Evolutionary conservation across 306 rosid species (phyloP).

Genomic region (Lablab purpureus): DNA sequence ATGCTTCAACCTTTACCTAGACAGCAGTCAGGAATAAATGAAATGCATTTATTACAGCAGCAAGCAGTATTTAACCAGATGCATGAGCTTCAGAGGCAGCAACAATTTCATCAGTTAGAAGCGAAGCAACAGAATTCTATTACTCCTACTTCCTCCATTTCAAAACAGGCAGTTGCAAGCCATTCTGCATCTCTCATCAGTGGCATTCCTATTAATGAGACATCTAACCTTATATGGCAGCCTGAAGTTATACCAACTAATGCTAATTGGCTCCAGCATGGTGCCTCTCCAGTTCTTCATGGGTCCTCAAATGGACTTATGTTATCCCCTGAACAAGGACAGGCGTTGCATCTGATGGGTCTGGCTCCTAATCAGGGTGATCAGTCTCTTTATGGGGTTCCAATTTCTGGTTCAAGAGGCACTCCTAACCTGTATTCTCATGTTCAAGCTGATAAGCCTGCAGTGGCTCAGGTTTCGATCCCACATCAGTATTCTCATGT

Average conservation of each 20-base stretch:
- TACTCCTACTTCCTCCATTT: slow-evolving; percentile 63
- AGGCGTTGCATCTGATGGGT: slow-evolving; percentile 72
- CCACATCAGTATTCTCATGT: slow-evolving; percentile 72
- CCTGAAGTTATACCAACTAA: slow-evolving; percentile 68
- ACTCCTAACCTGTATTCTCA: slow-evolving; percentile 69
- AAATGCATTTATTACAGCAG: slow-evolving; percentile 82
- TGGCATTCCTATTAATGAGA: slow-evolving; percentile 81
- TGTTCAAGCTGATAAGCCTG: slow-evolving; percentile 73
- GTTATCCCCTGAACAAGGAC: slow-evolving; percentile 83
- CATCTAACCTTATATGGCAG: slow-evolving; percentile 78
- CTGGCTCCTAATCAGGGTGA: slow-evolving; percentile 81
- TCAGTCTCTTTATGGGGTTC: slow-evolving; percentile 87
- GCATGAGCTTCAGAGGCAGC: slow-evolving; percentile 89
- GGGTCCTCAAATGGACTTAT: slow-evolving; percentile 75
- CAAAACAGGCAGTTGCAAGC: slow-evolving; percentile 66
- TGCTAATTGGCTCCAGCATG: slow-evolving; percentile 80
- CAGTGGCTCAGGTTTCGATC: slow-evolving; percentile 53
- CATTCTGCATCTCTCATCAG: slow-evolving; percentile 72
- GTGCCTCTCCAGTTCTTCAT: slow-evolving; percentile 77
- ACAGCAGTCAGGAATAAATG: slow-evolving; percentile 78
- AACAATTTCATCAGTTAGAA: slow-evolving; percentile 82
- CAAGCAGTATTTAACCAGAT: slow-evolving; percentile 71
- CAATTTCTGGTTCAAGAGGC: slow-evolving; percentile 74
- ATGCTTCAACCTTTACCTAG: slow-evolving; percentile 76
- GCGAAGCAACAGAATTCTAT: slow-evolving; percentile 71